A percentile compares a stretch with the other conserved stretches of the same genome.
Evolutionary conservation across 352 stramenopile species (phyloP).

Genomic region (Chrysophaeum taylorii): DNA sequence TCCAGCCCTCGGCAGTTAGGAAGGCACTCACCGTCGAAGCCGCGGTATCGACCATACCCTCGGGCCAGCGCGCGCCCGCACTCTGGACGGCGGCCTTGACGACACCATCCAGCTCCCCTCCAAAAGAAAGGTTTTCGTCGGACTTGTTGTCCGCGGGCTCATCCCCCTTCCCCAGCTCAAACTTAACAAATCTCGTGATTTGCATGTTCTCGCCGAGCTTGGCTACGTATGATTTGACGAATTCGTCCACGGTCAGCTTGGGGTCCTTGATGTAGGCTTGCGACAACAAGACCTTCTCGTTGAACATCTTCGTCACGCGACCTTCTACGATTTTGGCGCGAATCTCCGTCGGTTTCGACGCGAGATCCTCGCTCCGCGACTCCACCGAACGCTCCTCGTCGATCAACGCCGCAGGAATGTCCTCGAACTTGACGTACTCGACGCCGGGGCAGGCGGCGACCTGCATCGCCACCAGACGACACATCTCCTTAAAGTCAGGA

Average conservation of each 20-base stretch:
- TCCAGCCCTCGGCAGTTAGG: too few species aligned
- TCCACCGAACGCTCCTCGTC: slow-evolving; percentile 21
- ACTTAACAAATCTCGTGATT: slow-evolving; percentile 1
- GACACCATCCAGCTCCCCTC: too few species aligned
- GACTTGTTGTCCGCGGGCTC: background rate
- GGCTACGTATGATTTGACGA: slow-evolving; percentile 8
- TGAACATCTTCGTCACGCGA: slow-evolving; percentile 11
- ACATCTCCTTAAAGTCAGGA: background rate
- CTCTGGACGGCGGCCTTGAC: too few species aligned
- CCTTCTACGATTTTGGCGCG: slow-evolving; percentile 25
- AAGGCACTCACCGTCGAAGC: too few species aligned
- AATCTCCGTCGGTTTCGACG: slow-evolving; percentile 11
- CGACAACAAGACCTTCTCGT: background rate
- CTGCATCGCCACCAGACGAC: slow-evolving; percentile 1
- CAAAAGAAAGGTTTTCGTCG: too few species aligned
- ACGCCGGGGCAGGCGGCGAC: slow-evolving; percentile 6
- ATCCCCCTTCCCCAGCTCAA: background rate
- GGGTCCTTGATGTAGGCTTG: slow-evolving; percentile 10
- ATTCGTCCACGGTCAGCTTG: background rate
- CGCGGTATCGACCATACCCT: too few species aligned
- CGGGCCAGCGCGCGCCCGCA: too few species aligned
- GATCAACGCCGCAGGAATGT: slow-evolving; percentile 2
- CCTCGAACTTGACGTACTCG: slow-evolving; percentile 5
- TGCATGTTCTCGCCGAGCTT: slow-evolving; percentile 14
- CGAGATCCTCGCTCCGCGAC: slow-evolving; percentile 14